phyloP scores from a whole-genome alignment of 768 basidiomycete species.

The Xanthoconium stramineum region DNA sequence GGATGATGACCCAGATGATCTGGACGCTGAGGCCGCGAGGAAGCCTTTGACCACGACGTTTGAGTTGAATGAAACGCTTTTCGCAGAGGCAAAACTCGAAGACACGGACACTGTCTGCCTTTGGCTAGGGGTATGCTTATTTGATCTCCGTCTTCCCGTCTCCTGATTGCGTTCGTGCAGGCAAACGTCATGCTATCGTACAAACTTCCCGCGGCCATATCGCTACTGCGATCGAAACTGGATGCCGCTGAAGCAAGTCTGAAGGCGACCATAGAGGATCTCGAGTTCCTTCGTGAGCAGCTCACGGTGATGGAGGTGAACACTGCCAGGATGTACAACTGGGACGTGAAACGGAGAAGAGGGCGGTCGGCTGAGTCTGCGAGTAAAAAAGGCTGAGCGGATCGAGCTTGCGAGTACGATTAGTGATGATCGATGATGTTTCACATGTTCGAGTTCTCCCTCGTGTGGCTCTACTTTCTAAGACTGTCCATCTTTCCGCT shows the following conservation, averaged over 20 bases:
- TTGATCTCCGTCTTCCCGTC: neutral
- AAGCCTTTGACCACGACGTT: conserved; percentile 80
- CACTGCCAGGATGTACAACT: conserved; percentile 93
- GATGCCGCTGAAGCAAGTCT: conserved; percentile 63
- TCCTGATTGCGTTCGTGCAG: conserved; percentile 38
- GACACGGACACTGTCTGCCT: conserved; percentile 87
- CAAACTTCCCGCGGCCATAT: conserved; percentile 72
- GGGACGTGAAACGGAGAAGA: conserved; percentile 85
- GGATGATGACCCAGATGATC: conserved; percentile 37
- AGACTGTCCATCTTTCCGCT: no score
- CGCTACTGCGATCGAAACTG: conserved; percentile 74
- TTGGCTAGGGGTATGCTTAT: conserved; percentile 85
- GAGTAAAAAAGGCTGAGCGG: conserved; percentile 13
- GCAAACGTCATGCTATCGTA: conserved; percentile 99
- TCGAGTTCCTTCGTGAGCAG: conserved; percentile 92
- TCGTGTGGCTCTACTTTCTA: no score
- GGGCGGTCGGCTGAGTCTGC: conserved; percentile 41
- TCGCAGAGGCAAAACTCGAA: conserved; percentile 84
- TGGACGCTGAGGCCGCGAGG: conserved; percentile 49
- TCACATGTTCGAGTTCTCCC: no score
- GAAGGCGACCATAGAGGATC: conserved; percentile 73
- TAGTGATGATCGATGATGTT: no score
- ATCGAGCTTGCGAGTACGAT: neutral
- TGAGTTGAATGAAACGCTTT: conserved; percentile 94
- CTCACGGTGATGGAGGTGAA: conserved; percentile 96